Evolutionary conservation across 2,329 filamentous ascomycete genomes (phyloP), one percentile per base, ranked within the genome.

Genomic region (Pleurostoma richardsiae): DNA sequence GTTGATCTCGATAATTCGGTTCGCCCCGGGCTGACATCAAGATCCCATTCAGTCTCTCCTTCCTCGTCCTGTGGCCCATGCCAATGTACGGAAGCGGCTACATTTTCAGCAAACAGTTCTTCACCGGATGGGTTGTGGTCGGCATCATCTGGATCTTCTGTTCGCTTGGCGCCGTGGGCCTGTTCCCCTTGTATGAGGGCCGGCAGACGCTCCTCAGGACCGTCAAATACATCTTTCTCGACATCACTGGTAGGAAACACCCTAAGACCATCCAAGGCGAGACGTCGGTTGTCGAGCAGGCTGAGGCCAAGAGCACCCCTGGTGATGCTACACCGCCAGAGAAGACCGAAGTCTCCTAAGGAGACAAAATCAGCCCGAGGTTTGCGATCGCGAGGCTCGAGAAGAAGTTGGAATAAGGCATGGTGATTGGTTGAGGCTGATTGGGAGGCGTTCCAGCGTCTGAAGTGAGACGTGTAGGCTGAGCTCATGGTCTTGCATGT

Each of bases 61-160:
- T 95, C 47, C 71, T 96, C 0, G 74, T 96, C 2, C 77, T 96
- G 11, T 96, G 90, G 90, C 90, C 91, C 0, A 92, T 96, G 78
- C 90, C 90, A 1, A 83, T 96, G 82, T 96, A 94, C 60, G 90
- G 89, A 8, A 76, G 77, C 0, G 79, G 79, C 1, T 96, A 96
- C 61, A 78, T 96, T 45, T 95, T 94, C 68, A 83, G 77, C 64
- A 86, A 88, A 72, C 75, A 74, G 28, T 94, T 94, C 72, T 94
- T 92, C 67, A 88, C 86, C 0, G 87, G 87, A 41, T 92, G 87
- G 87, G 80, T 90, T 8, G 75, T 81, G 1, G 80, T 89, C 6
- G 86, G 85, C 7, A 87, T 94, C 46, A 72, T 91, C 39, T 94
- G 88, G 88, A 77, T 92, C 54, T 90, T 90, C 62, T 81, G 79